Evolutionary conservation across 495 filamentous ascomycete genomes (phyloP), one percentile per base, ranked within the genome.

Genomic region (Talaromyces proteolyticus): DNA sequence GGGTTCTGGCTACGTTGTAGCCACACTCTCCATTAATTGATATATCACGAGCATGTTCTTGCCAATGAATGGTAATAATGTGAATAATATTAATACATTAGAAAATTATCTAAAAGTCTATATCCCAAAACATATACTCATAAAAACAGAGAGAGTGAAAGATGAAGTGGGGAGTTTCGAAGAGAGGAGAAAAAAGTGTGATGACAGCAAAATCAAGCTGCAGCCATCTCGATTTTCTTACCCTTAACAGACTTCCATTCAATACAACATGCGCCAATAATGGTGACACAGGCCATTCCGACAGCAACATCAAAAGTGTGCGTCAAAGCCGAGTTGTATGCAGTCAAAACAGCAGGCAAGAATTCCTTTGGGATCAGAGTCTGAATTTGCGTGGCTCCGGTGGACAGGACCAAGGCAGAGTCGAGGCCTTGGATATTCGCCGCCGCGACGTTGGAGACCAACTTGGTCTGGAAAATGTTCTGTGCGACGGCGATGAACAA

Each of bases 181-280:
- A 47, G 21, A 24, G 38, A 47, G 10, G 38, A 50, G 5, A 38
- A 38, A 17, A 38, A 49, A 34, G 4, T 16, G 11, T 20, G 6
- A 23, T 16, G 37, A 17, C 22, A 10, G 20, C 2, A 17, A 45
- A 20, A 44, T 62, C 62, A 81, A n/a, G 73, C 81, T 41, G 75
- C 67, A 8, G 65, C 70, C 57, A 76, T 68, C 61, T 88, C 85
- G 47, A 89, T 72, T 52, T 87, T 86, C 79, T 87, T 91, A 2
- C 86, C 89, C 73, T 91, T 92, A 17, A 96, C 88, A 37, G 78
- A 86, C 57, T 77, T 79, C 91, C 89, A 95, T 66, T 93, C 80
- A 7, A 91, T 70, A 4, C 75, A 67, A 2, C 76, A 55, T 2
- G 76, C 70, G 1, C 81, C 87, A 42, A 92, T 17, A 4, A 89